Evolutionary conservation across 73 alveolate species (phyloP).

Genomic region (Urostyla sp.): DNA sequence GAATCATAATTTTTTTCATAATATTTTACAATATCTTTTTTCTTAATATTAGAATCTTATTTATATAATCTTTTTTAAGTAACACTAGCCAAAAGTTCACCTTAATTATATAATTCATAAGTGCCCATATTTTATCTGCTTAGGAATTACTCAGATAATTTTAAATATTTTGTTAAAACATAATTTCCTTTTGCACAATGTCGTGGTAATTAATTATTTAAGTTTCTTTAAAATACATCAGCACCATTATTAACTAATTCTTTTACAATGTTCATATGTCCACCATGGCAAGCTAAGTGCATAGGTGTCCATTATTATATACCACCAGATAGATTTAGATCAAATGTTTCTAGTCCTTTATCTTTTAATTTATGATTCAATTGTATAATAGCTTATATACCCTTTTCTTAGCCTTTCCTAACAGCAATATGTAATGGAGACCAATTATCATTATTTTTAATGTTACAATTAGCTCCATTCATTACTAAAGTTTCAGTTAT

Average conservation of each 20-base stretch:
- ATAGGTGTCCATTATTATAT: constrained; percentile 87
- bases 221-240: constrained; percentile 69
- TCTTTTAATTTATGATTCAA: constrained; percentile 72
- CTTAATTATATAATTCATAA: background rate
- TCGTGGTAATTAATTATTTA: constrained; percentile 68
- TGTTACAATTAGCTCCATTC: constrained; percentile 78
- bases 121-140: background rate
- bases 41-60: background rate
- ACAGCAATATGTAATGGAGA: constrained; percentile 94
- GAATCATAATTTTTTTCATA: constrained; percentile 18
- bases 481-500: constrained; percentile 82
- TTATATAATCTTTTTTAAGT: background rate
- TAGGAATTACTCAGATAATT: constrained; percentile 1
- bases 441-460: constrained; percentile 79
- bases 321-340: constrained; percentile 90
- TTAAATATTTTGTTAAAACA: constrained; percentile 9
- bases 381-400: constrained; percentile 74
- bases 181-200: constrained; percentile 71
- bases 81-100: background rate
- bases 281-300: constrained; percentile 90
- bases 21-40: constrained; percentile 10
- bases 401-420: constrained; percentile 81
- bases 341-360: constrained; percentile 74
- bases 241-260: constrained; percentile 86
- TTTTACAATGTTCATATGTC: constrained; percentile 78